Conservation (phyloP, 495 filamentous ascomycete genomes). For the Cercophora sp. region DNA sequence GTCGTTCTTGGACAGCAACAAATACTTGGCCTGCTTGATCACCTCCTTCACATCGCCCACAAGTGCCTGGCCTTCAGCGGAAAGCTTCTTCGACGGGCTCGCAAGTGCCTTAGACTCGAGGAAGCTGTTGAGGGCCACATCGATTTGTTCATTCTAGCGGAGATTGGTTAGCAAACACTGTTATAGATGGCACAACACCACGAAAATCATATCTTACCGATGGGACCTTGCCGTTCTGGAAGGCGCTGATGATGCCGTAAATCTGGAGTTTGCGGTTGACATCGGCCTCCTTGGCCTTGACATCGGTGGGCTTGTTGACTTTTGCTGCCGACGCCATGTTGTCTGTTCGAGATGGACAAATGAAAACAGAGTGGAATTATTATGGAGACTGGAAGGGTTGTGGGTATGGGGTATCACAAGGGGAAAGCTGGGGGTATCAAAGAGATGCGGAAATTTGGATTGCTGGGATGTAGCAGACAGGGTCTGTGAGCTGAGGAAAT, state of each 20-base stretch:
- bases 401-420: slow-evolving; percentile 16
- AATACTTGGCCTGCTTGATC: slow-evolving; percentile 79
- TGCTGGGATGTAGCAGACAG: neutral
- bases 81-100: slow-evolving; percentile 73
- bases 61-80: slow-evolving; percentile 71
- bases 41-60: slow-evolving; percentile 75
- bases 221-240: slow-evolving; percentile 84
- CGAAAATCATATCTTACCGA: slow-evolving; percentile 57
- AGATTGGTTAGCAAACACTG: neutral
- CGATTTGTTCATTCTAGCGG: slow-evolving; percentile 81
- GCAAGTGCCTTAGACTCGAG: slow-evolving; percentile 62
- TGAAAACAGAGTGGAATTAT: slow-evolving; percentile 10
- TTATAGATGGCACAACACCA: neutral
- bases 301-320: slow-evolving; percentile 64
- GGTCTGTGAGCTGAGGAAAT: neutral
- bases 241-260: slow-evolving; percentile 86
- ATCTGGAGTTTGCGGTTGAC: slow-evolving; percentile 93
- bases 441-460: neutral
- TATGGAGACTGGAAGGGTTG: slow-evolving; percentile 1
- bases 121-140: slow-evolving; percentile 85
- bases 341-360: neutral
- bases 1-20: slow-evolving; percentile 93
- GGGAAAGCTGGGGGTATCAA: neutral
- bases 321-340: slow-evolving; percentile 27
- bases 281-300: slow-evolving; percentile 59